A percentile compares a stretch with the other conserved stretches of the same genome.
phyloP scores from a whole-genome alignment of 2,329 filamentous ascomycete genomes.

The Thelonectria rubi region DNA sequence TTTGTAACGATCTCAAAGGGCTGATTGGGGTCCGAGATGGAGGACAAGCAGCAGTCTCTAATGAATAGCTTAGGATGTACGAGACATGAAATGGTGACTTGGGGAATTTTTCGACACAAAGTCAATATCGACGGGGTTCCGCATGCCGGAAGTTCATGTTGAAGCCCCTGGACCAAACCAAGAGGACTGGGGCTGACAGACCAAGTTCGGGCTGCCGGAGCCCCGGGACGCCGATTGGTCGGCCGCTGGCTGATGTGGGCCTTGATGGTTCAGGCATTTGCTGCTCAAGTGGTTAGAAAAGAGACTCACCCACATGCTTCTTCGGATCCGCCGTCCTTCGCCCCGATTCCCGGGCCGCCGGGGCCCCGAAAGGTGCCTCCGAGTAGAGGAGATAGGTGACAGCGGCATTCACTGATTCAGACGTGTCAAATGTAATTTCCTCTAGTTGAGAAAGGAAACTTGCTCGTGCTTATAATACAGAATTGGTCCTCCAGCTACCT shows the following conservation, averaged over 20 bases:
- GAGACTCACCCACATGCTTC: no score
- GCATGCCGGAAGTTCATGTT: not conserved
- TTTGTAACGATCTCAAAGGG: not conserved
- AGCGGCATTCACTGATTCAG: no score
- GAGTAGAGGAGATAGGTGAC: not conserved
- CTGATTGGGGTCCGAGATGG: not conserved
- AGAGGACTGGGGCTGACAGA: not conserved
- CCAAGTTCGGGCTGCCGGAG: slow-evolving; percentile 12
- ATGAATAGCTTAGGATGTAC: not conserved
- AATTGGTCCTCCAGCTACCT: no score
- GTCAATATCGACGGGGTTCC: not conserved
- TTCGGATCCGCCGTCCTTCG: no score
- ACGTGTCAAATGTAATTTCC: no score
- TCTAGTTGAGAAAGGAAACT: no score
- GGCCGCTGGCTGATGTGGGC: no score
- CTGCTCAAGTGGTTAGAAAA: not conserved
- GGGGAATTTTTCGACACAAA: not conserved
- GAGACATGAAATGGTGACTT: not conserved
- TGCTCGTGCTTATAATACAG: no score
- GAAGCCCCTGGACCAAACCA: not conserved
- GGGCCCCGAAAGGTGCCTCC: not conserved
- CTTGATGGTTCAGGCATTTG: no score
- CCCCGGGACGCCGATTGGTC: slow-evolving; percentile 16
- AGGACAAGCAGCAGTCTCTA: not conserved
- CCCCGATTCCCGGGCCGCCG: slow-evolving; percentile 4